These are phyloP conservation scores for Claviceps sp. DNA, from an alignment of 2,329 filamentous ascomycete genomes.

Conservation along the genomic window DNA sequence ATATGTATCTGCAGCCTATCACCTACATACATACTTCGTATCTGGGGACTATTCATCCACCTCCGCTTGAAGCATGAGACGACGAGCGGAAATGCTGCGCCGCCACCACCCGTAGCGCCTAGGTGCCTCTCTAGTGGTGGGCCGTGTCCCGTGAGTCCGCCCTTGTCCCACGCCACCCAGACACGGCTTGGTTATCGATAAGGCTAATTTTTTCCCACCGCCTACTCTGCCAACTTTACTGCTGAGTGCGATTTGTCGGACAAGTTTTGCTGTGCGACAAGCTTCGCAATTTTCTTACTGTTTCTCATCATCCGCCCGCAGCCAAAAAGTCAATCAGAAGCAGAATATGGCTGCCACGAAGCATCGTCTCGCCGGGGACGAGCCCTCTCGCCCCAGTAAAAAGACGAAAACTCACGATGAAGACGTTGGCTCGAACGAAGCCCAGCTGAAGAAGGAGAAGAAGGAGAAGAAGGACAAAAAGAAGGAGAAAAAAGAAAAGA, in stretches of 20 bases:
- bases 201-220: conserved; percentile 12
- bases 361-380: conserved; percentile 23
- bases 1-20: no score
- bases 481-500: conserved; percentile 14
- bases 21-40: no score
- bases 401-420: conserved; percentile 24
- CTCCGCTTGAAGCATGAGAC: background rate
- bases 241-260: background rate
- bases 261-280: background rate
- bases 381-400: conserved; percentile 23
- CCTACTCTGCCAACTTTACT: background rate
- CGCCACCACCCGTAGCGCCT: background rate
- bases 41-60: background rate
- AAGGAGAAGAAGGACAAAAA: conserved; percentile 22
- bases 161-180: background rate
- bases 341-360: conserved; percentile 26
- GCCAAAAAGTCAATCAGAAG: background rate
- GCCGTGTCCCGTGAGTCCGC: no score
- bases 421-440: conserved; percentile 16
- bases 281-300: background rate
- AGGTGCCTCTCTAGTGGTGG: background rate
- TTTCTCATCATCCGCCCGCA: background rate
- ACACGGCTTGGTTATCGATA: conserved; percentile 17
- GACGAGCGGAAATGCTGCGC: background rate
- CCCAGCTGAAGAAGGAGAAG: conserved; percentile 26